Base-by-base conservation (phyloP, 192 early-diverging fungal genomes). In the Coemansia sp. region DNA sequence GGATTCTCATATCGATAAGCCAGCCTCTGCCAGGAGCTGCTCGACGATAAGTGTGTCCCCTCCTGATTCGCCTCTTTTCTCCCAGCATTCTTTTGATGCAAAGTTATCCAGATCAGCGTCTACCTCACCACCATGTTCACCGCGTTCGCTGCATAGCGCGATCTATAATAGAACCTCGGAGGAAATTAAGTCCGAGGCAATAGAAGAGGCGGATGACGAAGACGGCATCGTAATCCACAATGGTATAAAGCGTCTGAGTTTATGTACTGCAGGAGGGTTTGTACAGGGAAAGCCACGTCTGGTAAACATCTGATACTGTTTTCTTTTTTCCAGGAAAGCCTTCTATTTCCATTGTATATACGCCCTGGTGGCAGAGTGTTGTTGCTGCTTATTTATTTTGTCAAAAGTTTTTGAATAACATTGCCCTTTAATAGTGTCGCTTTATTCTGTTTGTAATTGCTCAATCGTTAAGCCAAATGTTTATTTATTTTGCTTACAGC, bases 151-250 rank as follows among this genome's bases (percentile, higher is more conserved):
- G 5, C 61, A 60, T 24, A 64, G 55, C 51, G 21, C 59, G 53
- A 57, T 81, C 33, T 67, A 73, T 30, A 73, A 81, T n/a, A 39
- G 56, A n/a, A 62, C 68, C 36, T 69, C 62, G 35, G 9, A 70
- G 6, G 56, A 70, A 26, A 36, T 76, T 2, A 30, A 58, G 5
- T 20, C 53, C 16, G 60, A 36, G 24, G 43, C 64, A 24, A 73
- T 81, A n/a, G 67, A 76, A 35, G 78, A 81, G n/a, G 66, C 72
- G 9, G 73, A 81, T 48, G 70, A 52, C 18, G 78, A 73, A 6
- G 74, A 67, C 26, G 73, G 73, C 14, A 44, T 64, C 21, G 67
- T 81, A 18, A 71, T 81, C 15, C 57, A 76, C 71, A 81, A 76
- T 39, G 78, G 78, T 9, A 33, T 81, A 24, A 76, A 65, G 43